Conservation (phyloP, 1,284 basidiomycete genomes). For the Melampsora medusae region DNA sequence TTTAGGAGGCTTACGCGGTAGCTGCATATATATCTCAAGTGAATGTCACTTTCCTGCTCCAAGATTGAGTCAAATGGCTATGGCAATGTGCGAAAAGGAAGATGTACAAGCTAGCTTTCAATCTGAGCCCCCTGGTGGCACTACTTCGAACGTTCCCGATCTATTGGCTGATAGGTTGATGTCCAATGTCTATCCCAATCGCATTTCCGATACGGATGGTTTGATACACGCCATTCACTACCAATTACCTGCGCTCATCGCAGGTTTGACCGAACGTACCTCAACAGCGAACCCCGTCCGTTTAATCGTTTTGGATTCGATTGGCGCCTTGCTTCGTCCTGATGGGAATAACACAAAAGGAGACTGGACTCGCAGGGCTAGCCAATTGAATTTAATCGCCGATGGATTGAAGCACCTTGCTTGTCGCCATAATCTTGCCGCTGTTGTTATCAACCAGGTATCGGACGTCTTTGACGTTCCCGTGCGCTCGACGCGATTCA, state of each 20-base stretch:
- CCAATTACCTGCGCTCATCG: conserved; percentile 65
- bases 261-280: conserved; percentile 54
- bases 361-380: conserved; percentile 56
- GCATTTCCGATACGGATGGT: conserved; percentile 63
- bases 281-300: conserved; percentile 61
- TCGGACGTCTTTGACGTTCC: conserved; percentile 65
- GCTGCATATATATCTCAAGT: conserved; percentile 71
- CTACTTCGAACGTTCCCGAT: background rate
- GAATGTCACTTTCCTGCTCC: conserved; percentile 69
- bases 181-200: conserved; percentile 66
- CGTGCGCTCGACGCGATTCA: conserved; percentile 10
- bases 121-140: background rate
- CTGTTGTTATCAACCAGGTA: conserved; percentile 82
- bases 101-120: background rate
- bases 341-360: conserved; percentile 68
- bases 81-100: conserved; percentile 57
- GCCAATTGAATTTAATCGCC: conserved; percentile 37
- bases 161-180: conserved; percentile 56
- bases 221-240: conserved; percentile 68
- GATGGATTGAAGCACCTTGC: conserved; percentile 62
- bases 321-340: conserved; percentile 74
- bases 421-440: conserved; percentile 64
- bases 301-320: conserved; percentile 74
- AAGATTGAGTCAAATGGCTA: conserved; percentile 60
- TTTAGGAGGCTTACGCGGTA: conserved; percentile 63